Percentiles rank a stretch among this genome's conserved stretches.
These are phyloP conservation scores for Akanthomyces muscarius DNA, from an alignment of 2,329 filamentous ascomycete species.

Conservation along the genomic window DNA sequence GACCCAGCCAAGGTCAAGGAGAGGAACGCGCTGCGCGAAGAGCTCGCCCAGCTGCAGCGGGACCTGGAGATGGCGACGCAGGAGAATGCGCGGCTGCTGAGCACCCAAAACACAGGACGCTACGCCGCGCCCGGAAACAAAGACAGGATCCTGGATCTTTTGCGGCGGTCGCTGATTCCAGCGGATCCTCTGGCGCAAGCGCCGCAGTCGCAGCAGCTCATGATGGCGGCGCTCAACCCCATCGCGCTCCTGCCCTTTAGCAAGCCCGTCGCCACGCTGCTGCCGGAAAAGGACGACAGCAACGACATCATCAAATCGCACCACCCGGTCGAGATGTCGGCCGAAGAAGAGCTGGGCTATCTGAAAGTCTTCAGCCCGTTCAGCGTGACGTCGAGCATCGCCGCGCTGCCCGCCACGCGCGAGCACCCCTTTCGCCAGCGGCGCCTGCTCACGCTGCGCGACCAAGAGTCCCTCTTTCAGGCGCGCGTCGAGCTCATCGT, in stretches of 20 bases:
- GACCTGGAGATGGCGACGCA: conserved; percentile 54
- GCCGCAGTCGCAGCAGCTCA: conserved; percentile 37
- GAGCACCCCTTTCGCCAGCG: conserved; percentile 43
- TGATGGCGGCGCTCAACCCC: conserved; percentile 48
- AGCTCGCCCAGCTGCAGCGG: conserved; percentile 53
- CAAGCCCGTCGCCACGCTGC: conserved; percentile 29
- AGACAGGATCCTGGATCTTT: conserved; percentile 37
- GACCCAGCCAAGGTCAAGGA: conserved; percentile 49
- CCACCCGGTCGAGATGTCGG: conserved; percentile 57
- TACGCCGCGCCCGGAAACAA: conserved; percentile 32
- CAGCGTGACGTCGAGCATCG: conserved; percentile 52
- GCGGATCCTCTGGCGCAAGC: conserved; percentile 28
- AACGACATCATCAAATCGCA: conserved; percentile 53
- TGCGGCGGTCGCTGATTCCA: conserved; percentile 38
- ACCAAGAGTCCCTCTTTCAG: conserved; percentile 49
- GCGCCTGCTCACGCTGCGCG: conserved; percentile 52
- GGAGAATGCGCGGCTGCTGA: conserved; percentile 55
- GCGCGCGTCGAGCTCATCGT: conserved; percentile 57
- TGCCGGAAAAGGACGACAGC: conserved; percentile 28
- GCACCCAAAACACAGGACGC: conserved; percentile 38
- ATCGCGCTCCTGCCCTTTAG: conserved; percentile 50
- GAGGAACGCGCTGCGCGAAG: conserved; percentile 49
- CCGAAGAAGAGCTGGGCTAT: conserved; percentile 63
- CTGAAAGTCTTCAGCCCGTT: conserved; percentile 69
- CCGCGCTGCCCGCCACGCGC: conserved; percentile 37